Evolutionary conservation across 768 basidiomycete genomes (phyloP).

Genomic region (Rhizopogon roseolus): DNA sequence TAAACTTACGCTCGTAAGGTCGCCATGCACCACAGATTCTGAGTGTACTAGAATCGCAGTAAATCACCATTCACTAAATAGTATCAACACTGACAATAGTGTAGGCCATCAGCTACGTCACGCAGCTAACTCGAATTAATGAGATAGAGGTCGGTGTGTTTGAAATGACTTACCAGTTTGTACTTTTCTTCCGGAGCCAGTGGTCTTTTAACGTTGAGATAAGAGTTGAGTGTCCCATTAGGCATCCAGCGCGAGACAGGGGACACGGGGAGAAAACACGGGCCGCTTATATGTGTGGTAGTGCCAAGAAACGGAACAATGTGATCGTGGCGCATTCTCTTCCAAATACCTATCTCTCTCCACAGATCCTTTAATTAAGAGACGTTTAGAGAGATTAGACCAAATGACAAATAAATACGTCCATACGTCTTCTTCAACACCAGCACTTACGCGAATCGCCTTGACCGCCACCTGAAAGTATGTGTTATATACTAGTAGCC

Average conservation of each 20-base stretch:
- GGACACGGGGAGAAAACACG: not conserved
- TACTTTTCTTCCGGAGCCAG: not conserved
- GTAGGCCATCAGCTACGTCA: not conserved
- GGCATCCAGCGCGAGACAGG: not conserved
- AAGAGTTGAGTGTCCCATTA: not conserved
- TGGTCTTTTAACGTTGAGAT: not conserved
- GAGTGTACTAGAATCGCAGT: not conserved
- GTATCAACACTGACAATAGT: not conserved
- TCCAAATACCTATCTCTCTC: constrained; percentile 2
- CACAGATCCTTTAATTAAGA: not conserved
- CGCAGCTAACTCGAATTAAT: not conserved
- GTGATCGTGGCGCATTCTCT: not conserved
- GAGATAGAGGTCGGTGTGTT: not conserved
- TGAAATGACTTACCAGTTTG: not conserved
- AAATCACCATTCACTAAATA: not conserved
- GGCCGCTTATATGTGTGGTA: not conserved
- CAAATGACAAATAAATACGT: not conserved
- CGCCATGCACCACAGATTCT: constrained; percentile 1
- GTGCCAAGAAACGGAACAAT: not conserved
- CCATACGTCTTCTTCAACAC: not conserved
- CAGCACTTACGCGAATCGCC: not conserved
- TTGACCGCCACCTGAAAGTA: not conserved
- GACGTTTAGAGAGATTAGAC: not conserved
- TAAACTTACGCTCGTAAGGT: not conserved
- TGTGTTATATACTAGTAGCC: not conserved